Base-by-base conservation (phyloP, 306 rosid species). In the Vigna trinervia region DNA sequence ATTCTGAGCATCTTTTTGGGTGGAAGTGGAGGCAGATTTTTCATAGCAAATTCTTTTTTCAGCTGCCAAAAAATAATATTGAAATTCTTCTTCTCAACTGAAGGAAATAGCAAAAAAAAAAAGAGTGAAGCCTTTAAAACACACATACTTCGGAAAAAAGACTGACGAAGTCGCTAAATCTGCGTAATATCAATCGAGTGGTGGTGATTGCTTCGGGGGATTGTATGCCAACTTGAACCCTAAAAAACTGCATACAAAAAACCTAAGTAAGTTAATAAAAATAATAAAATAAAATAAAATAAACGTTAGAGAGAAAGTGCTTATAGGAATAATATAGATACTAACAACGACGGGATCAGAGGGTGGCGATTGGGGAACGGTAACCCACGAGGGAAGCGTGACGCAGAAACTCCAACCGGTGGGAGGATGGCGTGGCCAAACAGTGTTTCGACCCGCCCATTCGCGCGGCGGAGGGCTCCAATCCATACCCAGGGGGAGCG, bases 401-500 rank as follows among this genome's bases (percentile, higher is more conserved):
- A 90, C 82, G 54, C 90, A 89, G 78, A 90, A 95, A 75, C 91
- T 88, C 98, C 98, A 95, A 80, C 85, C 89, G 15, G 81, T 62
- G 22, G 57, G 90, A 32, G 95, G 86, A 85, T 88, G 86, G 68
- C 85, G 90, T 0, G 96, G 96, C 98, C 97, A 90, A 74, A 85
- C 69, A 26, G 96, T 84, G 71, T 84, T 70, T 52, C 84, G 85
- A 20, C 97, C 98, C 11, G 84, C 88, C 97, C 89, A 88, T 71
- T 78, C 85, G 34, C 81, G 89, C 78, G 98, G 97, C 59, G 97
- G 92, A 17, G 87, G 90, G 19, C 88, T 88, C 97, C 98, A 95
- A 62, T 95, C 98, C 98, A 95, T 89, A 58, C 96, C 95, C 30
- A 95, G 36, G 51, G 98, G 98, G 23, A 95, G 96, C 76, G 98